Evolutionary conservation across 768 basidiomycete genomes (phyloP).

Genomic region (Trametes cubensis): DNA sequence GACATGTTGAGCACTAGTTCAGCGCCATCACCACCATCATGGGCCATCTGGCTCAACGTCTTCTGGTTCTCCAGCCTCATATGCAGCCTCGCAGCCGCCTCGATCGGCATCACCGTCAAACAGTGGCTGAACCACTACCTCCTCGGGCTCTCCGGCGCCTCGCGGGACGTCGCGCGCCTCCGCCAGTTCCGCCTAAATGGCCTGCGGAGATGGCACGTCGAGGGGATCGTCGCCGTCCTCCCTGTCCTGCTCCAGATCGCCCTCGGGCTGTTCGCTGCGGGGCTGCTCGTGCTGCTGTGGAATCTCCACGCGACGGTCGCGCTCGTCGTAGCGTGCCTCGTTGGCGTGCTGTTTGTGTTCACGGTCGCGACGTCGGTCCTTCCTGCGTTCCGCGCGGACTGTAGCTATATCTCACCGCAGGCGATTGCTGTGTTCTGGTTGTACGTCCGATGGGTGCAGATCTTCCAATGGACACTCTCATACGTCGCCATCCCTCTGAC

Average conservation of each 20-base stretch:
- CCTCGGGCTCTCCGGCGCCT: constrained; percentile 13
- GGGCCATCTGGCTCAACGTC: constrained; percentile 26
- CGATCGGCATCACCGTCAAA: constrained; percentile 30
- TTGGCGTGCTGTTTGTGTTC: constrained; percentile 6
- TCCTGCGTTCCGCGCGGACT: constrained; percentile 18
- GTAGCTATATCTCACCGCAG: constrained; percentile 23
- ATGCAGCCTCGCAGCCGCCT: constrained; percentile 27
- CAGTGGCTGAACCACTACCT: constrained; percentile 31
- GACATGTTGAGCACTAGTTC: neutral
- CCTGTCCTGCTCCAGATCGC: constrained; percentile 30
- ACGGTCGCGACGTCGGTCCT: constrained; percentile 6
- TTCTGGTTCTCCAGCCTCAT: constrained; percentile 31
- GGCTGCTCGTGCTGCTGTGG: constrained; percentile 16
- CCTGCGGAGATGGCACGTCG: constrained; percentile 27
- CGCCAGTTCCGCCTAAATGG: constrained; percentile 30
- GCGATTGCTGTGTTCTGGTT: constrained; percentile 6
- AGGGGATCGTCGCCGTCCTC: constrained; percentile 25
- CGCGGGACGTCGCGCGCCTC: constrained; percentile 21
- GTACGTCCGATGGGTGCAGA: too few relatives aligned
- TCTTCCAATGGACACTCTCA: too few relatives aligned
- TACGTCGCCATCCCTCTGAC: too few relatives aligned
- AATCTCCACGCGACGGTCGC: constrained; percentile 6
- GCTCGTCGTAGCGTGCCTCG: neutral
- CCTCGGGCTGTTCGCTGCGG: constrained; percentile 13
- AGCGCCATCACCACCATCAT: neutral